Evolutionary conservation across 2,329 filamentous ascomycete genomes (phyloP), one percentile per base, ranked within the genome.

Genomic region (Kalmusia sp.): DNA sequence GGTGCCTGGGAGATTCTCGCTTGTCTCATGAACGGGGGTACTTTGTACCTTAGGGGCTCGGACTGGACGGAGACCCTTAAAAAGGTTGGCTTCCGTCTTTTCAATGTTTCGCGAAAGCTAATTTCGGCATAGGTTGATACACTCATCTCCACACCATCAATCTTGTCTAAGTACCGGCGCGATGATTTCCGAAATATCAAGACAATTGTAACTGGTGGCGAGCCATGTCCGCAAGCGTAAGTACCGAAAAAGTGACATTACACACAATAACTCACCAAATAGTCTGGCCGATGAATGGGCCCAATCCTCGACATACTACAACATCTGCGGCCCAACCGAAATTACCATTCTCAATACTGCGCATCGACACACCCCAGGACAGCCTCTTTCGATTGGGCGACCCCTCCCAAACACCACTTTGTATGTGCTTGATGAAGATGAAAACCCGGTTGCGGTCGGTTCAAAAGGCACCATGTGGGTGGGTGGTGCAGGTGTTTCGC

Each of bases 1-100:
- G 84, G 81, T 19, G 83, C 83, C 11, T 86, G 84, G 84, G 84
- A 86, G 57, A 82, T 86, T n/a, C 76, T 86, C 7, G 79, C 77
- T 1, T 81, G 79, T 46, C 69, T 86, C 21, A 82, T 82, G 70
- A 86, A 85, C 41, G 83, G 83, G 17, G 83, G 83, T 4, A 85
- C 82, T 3, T 70, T 86, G 38, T 73, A 83, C 39, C 72, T 85
- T 35, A 75, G 84, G 38, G 81, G 79, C 2, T 77, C 79, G 2
- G 68, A 76, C 39, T 85, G 82, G 83, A 68, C 76, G 33, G 68
- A 74, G 3, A 77, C 79, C 6, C 69, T 85, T 4, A 60, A 65
- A 37, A 71, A 82, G 63, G 80, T 84, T 54, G 5, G 68, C 55
- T 58, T 6, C 12, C 30, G 9, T 30, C 7, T 12, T 15, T 35